Conservation (phyloP, 495 filamentous ascomycete genomes). For the Apiosordaria backusii region DNA sequence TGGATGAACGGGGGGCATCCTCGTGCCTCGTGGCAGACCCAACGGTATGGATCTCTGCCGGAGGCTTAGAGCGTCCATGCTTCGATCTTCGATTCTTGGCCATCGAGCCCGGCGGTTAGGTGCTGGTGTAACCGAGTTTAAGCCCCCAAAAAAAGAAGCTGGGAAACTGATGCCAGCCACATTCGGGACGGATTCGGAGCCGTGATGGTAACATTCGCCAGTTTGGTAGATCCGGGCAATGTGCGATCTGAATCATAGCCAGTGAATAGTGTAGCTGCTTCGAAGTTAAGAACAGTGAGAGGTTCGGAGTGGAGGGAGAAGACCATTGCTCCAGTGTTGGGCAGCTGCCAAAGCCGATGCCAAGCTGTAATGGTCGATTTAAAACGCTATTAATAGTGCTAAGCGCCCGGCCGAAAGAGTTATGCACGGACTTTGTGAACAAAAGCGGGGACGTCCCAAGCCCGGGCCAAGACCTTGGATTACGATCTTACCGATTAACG, state of each 20-base stretch:
- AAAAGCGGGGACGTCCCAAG: background rate
- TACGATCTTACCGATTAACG: background rate
- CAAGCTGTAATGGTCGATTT: background rate
- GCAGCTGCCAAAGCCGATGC: background rate
- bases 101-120: background rate
- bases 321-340: background rate
- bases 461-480: background rate
- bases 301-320: background rate
- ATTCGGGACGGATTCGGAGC: background rate
- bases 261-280: too few relatives aligned
- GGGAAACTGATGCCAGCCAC: background rate
- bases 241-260: background rate
- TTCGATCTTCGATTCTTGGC: background rate
- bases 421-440: constrained; percentile 1
- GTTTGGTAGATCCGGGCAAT: background rate
- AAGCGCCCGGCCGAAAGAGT: background rate
- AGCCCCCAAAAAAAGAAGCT: background rate
- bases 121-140: background rate
- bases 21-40: constrained; percentile 3
- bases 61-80: background rate
- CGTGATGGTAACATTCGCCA: background rate
- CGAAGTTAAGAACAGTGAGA: background rate
- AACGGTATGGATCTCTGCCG: background rate
- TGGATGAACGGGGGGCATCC: background rate
- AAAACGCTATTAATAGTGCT: constrained; percentile 4